These are phyloP conservation scores for Sclerotinia sclerotiorum DNA, from an alignment of 2,329 filamentous ascomycete species.

Conservation along the genomic window DNA sequence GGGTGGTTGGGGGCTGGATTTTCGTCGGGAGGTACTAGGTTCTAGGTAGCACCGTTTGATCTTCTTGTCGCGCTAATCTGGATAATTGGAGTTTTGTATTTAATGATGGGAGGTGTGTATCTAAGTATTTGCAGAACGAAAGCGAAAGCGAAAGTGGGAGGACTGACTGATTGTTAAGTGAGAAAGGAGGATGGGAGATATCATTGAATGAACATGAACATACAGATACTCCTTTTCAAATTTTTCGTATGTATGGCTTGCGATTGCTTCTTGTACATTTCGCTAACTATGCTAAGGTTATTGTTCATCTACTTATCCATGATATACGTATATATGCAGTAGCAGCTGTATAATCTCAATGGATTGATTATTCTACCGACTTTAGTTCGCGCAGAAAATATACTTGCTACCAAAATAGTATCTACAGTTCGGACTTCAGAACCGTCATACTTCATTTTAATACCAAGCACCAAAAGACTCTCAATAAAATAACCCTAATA, in stretches of 20 bases:
- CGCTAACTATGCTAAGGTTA: no score
- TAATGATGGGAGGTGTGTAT: no score
- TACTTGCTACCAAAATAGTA: not conserved
- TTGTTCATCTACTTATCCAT: not conserved
- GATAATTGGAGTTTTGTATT: no score
- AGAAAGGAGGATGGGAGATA: not conserved
- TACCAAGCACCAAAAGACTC: conserved; percentile 1
- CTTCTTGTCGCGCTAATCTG: no score
- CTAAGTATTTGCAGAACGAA: not conserved
- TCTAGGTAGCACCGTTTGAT: not conserved
- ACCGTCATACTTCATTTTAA: not conserved
- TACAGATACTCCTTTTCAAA: not conserved
- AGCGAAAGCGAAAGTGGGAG: not conserved
- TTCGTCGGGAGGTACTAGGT: not conserved
- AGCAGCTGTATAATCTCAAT: not conserved
- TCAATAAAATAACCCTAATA: conserved; percentile 3
- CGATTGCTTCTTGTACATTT: not conserved
- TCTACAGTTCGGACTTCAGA: not conserved
- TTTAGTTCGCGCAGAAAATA: not conserved
- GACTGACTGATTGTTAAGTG: not conserved
- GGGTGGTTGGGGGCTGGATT: not conserved
- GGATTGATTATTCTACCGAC: not conserved
- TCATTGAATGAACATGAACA: no score
- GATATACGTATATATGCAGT: no score
- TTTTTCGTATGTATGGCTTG: not conserved